Base-by-base conservation (phyloP, 2,329 filamentous ascomycete genomes). In the Alternaria sp. region DNA sequence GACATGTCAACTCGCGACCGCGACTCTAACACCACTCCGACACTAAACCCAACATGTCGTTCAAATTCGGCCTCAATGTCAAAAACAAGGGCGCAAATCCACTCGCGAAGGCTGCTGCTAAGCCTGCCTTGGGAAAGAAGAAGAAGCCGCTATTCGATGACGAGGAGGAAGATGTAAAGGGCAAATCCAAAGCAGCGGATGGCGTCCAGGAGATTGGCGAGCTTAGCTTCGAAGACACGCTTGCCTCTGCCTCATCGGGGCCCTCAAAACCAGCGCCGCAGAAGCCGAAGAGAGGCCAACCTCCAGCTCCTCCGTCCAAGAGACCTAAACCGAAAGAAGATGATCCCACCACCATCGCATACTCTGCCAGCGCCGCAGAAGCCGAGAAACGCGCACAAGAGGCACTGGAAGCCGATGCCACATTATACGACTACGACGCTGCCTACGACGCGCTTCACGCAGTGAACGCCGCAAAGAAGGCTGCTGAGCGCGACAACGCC, bases 361-460 rank as follows among this genome's bases (percentile, higher is more conserved):
- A 93, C 71, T 84, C 92, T 2, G 91, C 91, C 3, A 87, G 87
- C 69, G 81, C 86, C 1, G 82, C 90, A 32, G 82, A 87, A 30
- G 87, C 90, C 27, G 86, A 87, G 54, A 88, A 86, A 68, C 85
- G 90, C 68, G 86, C 87, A 38, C 83, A 89, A 64, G 86, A 87
- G 16, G 91, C 91, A 2, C 83, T 88, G 63, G 84, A 87, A 60
- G 74, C 90, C 9, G 92, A 95, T 71, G 82, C 91, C 2, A 89
- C 87, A 50, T 89, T 95, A 68, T 95, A 94, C 82, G 92, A 95
- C 80, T 96, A 95, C 81, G 92, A 96, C 76, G 86, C 86, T 2
- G 91, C 92, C 22, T 94, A 93, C 80, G 92, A 94, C 69, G 90
- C 90, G 1, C 83, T 94, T 41, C 90, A 92, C 66, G 81, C 82